Evolutionary conservation across 495 filamentous ascomycete genomes (phyloP), one percentile per base, ranked within the genome.

Genomic region (Hyaloscypha bicolor): DNA sequence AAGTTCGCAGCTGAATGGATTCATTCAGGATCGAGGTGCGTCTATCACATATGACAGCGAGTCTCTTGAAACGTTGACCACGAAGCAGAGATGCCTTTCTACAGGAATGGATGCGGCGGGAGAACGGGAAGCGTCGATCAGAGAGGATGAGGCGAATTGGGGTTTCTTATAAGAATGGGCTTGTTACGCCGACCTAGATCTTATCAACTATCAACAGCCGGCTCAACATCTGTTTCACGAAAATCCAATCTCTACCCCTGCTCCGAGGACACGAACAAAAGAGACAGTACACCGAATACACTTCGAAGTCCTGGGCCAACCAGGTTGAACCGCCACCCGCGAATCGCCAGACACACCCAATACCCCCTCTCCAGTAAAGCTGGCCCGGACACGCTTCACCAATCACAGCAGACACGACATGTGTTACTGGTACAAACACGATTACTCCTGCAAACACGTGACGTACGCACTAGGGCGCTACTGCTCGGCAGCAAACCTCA

Each of bases 391-490:
- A 48, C 42, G 53, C 53, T 29, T 31, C 53, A 25, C 53, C 21
- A 29, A 56, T 29, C 53, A 48, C 16, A 56, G 16, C 53, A 25
- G 53, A 56, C 53, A 56, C 71, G 4, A 45, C 9, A 61, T 75
- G 71, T 75, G 73, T 51, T 25, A 75, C 14, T 75, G 61, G 58
- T 75, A 75, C 55, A 58, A 60, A 25, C 68, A 72, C 55, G 55
- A 58, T 9, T 72, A 67, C 52, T 60, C 66, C 19, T 75, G 73
- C 56, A 69, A 69, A 30, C 71, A 75, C 64, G 42, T 60, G 29
- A 70, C 67, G 12, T 69, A 71, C 62, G 70, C 70, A 8, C 55
- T 73, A 2, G 73, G 63, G 8, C 68, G 67, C 37, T 71, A 71
- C 66, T 75, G 73, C 55, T 3, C 37, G 6, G 22, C 37, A 3